These are phyloP conservation scores for Cystobasidium pallidum DNA, from an alignment of 1,284 basidiomycete genomes.

Conservation along the genomic window DNA sequence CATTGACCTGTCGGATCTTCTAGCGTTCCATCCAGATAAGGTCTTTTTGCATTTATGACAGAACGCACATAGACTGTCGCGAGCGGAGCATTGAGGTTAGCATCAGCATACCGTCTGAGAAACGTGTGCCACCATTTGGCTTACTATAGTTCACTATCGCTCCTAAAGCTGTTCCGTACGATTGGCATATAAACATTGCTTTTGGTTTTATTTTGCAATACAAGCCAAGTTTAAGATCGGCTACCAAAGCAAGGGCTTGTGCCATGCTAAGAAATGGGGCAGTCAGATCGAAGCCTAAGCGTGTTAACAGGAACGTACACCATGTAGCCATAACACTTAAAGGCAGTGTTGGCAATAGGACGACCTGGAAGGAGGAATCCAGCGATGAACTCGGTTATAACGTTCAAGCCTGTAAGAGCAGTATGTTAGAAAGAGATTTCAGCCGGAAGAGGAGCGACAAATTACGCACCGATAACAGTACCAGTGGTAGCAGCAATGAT, in stretches of 20 bases:
- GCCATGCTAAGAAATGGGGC: slow-evolving; percentile 40
- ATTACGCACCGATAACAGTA: slow-evolving; percentile 39
- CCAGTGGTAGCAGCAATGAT: slow-evolving; percentile 47
- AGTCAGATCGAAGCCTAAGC: neutral
- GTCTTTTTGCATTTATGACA: slow-evolving; percentile 52
- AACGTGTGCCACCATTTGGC: too few relatives aligned
- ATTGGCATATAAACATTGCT: slow-evolving; percentile 57
- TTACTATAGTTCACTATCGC: slow-evolving; percentile 50
- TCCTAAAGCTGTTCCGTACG: slow-evolving; percentile 52
- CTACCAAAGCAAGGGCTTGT: slow-evolving; percentile 54
- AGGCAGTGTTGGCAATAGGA: slow-evolving; percentile 51
- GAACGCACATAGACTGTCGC: slow-evolving; percentile 49
- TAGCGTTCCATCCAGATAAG: slow-evolving; percentile 57
- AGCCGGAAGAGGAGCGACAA: too few relatives aligned
- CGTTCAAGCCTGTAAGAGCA: slow-evolving; percentile 53
- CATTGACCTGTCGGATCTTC: slow-evolving; percentile 55
- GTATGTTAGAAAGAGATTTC: slow-evolving; percentile 48
- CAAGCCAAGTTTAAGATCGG: slow-evolving; percentile 58
- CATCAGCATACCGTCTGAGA: too few relatives aligned
- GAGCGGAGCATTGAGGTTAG: neutral
- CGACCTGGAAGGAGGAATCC: slow-evolving; percentile 56
- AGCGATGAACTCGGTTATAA: slow-evolving; percentile 58
- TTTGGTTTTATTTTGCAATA: slow-evolving; percentile 55
- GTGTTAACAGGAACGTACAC: neutral
- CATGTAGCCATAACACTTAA: slow-evolving; percentile 51